phyloP scores from a whole-genome alignment of 2,329 filamentous ascomycete genomes.

The Colletotrichum sp. region DNA sequence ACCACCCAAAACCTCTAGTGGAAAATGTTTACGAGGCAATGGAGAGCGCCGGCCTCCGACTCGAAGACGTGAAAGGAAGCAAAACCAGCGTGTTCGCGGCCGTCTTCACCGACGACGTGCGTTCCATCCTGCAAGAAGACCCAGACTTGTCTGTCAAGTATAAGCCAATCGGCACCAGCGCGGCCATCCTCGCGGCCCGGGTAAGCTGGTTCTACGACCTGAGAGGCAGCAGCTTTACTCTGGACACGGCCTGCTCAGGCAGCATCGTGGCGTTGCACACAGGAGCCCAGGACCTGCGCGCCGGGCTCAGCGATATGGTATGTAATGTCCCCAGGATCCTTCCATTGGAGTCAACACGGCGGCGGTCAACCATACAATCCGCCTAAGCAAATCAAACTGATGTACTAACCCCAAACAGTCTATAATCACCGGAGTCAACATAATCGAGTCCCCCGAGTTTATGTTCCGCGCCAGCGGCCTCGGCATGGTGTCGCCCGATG shows the following conservation, averaged over 20 bases:
- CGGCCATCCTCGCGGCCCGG: background rate
- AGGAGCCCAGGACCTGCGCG: slow-evolving; percentile 31
- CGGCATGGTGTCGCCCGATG: background rate
- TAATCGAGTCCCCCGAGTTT: slow-evolving; percentile 21
- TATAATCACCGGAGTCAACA: slow-evolving; percentile 23
- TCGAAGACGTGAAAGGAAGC: background rate
- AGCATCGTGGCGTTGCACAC: slow-evolving; percentile 51
- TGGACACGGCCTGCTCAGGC: slow-evolving; percentile 58
- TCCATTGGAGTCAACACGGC: background rate
- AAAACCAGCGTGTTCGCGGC: slow-evolving; percentile 8
- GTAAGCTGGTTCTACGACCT: slow-evolving; percentile 43
- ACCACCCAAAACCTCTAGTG: background rate
- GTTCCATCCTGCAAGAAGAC: background rate
- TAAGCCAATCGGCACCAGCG: slow-evolving; percentile 48
- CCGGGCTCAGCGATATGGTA: slow-evolving; percentile 23
- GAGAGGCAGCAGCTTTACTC: slow-evolving; percentile 48
- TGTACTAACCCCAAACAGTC: slow-evolving; percentile 13
- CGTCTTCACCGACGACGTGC: background rate
- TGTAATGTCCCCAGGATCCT: background rate
- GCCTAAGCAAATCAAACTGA: background rate
- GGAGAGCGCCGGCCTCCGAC: slow-evolving; percentile 22
- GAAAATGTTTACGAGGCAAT: slow-evolving; percentile 24
- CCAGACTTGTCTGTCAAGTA: slow-evolving; percentile 30
- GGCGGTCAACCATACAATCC: background rate
- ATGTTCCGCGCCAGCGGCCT: slow-evolving; percentile 20